Evolutionary conservation across 495 filamentous ascomycete species (phyloP).

Genomic region (Aspergillus ostianus): DNA sequence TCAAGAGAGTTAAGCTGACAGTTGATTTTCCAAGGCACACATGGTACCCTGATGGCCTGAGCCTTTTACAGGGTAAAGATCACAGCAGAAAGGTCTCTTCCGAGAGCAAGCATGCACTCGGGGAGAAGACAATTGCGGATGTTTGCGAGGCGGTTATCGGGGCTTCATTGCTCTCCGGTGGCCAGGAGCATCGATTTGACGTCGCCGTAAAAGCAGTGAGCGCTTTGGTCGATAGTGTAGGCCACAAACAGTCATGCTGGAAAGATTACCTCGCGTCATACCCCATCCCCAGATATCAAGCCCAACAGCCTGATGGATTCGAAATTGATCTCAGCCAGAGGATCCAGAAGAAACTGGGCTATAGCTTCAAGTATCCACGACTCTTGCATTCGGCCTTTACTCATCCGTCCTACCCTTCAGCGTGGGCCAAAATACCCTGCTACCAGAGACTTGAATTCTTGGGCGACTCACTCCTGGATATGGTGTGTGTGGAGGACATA

Average conservation of each 20-base stretch:
- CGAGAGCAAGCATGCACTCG: slow-evolving; percentile 62
- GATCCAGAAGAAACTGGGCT: slow-evolving; percentile 66
- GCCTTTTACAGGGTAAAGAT: slow-evolving; percentile 60
- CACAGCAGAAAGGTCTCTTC: slow-evolving; percentile 51
- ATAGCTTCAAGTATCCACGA: slow-evolving; percentile 76
- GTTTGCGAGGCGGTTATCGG: slow-evolving; percentile 95
- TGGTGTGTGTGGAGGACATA: slow-evolving; percentile 78
- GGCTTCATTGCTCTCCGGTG: slow-evolving; percentile 71
- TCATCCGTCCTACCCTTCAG: slow-evolving; percentile 76
- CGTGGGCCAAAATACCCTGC: slow-evolving; percentile 73
- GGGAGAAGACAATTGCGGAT: slow-evolving; percentile 93
- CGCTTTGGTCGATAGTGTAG: slow-evolving; percentile 61
- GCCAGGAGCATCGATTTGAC: slow-evolving; percentile 61
- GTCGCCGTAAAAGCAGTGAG: slow-evolving; percentile 83
- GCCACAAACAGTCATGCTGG: slow-evolving; percentile 68
- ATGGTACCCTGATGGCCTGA: slow-evolving; percentile 84
- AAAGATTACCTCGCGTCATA: slow-evolving; percentile 73
- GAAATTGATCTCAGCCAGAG: slow-evolving; percentile 65
- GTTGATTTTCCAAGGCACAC: slow-evolving; percentile 24
- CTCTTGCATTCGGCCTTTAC: slow-evolving; percentile 83
- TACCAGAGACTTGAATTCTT: slow-evolving; percentile 95
- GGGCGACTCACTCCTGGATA: slow-evolving; percentile 86
- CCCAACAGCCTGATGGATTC: slow-evolving; percentile 39
- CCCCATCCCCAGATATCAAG: slow-evolving; percentile 69
- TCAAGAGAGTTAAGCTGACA: slow-evolving; percentile 17